Evolutionary conservation across 2,329 filamentous ascomycete genomes (phyloP).

Genomic region (Nakataea oryzae): DNA sequence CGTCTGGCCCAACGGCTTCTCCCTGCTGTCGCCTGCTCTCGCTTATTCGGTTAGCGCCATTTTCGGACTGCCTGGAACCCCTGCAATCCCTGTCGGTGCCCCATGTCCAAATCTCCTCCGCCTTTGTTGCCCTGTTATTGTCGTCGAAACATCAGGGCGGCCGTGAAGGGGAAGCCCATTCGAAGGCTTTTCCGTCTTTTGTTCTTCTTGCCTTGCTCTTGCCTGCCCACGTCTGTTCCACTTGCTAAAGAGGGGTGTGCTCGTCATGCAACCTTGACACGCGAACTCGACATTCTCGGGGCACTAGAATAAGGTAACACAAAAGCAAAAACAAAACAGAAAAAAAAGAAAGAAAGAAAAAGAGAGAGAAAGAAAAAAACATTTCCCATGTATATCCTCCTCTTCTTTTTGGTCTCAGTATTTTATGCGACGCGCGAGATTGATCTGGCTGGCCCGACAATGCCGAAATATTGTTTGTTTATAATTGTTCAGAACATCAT

Average conservation of each 20-base stretch:
- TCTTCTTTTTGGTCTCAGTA: neutral
- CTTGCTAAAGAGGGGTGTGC: neutral
- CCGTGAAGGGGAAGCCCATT: neutral
- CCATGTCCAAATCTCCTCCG: conserved; percentile 1
- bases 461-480: neutral
- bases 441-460: neutral
- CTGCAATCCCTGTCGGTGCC: conserved; percentile 1
- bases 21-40: conserved; percentile 5
- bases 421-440: neutral
- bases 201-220: neutral
- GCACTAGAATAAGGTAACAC: too few relatives aligned
- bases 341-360: neutral
- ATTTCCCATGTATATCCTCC: too few relatives aligned
- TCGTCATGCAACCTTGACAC: neutral
- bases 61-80: conserved; percentile 7
- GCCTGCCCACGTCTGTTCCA: neutral
- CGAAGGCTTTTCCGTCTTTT: neutral
- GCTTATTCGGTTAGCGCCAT: conserved; percentile 10
- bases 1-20: conserved; percentile 8
- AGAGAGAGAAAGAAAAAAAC: too few relatives aligned
- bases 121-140: neutral
- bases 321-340: neutral
- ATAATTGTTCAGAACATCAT: neutral
- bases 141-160: neutral
- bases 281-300: neutral